A percentile compares a stretch with the other conserved stretches of the same genome.
phyloP scores from a whole-genome alignment of 257 asterid genomes.

The Schizonepeta tenuifolia region DNA sequence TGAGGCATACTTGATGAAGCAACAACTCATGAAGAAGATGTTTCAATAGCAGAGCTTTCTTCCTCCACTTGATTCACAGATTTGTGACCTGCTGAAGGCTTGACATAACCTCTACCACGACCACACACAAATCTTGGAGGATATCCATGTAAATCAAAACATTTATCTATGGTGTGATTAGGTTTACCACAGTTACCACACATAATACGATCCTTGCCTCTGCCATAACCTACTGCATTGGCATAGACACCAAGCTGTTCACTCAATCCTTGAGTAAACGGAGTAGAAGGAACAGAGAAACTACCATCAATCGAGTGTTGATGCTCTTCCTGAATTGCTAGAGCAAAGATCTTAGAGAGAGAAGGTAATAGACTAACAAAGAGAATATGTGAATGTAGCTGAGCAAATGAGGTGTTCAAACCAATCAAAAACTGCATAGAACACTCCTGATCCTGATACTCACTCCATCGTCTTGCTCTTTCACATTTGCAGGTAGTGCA shows the following conservation, averaged over 20 bases:
- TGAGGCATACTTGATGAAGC: no score
- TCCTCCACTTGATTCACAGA: neutral
- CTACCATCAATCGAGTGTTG: neutral
- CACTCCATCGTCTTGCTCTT: neutral
- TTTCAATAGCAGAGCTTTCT: neutral
- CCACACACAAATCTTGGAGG: neutral
- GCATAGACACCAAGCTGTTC: neutral
- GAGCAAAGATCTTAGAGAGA: neutral
- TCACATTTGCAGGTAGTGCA: neutral
- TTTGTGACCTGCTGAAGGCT: no score
- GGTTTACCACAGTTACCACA: no score
- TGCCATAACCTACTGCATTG: neutral
- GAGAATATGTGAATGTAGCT: fast-evolving
- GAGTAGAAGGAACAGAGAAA: no score
- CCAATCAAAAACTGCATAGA: neutral
- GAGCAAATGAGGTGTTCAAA: neutral
- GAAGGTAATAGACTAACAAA: neutral
- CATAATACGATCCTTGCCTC: neutral
- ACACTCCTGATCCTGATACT: neutral
- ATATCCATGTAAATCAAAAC: neutral
- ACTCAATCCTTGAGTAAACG: neutral
- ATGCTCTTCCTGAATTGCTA: neutral
- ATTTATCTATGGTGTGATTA: neutral
- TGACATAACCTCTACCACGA: neutral
- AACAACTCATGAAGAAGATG: no score